Percentiles rank a stretch among this genome's conserved stretches.
Evolutionary conservation across 1,284 basidiomycete species (phyloP).

Genomic region (Boletus semigastroideus): DNA sequence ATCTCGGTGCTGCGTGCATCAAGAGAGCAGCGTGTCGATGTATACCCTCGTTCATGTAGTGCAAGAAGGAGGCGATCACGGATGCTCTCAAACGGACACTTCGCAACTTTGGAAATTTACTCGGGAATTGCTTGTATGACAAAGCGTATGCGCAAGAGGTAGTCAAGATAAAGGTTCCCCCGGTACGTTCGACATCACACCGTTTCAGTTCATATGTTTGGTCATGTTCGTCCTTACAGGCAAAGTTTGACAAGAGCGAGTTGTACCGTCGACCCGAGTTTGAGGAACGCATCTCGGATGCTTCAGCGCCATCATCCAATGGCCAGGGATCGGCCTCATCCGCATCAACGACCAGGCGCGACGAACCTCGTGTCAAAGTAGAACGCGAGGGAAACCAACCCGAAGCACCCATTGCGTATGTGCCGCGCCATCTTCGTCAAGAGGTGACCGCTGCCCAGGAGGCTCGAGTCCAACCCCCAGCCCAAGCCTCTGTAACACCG

Average conservation of each 20-base stretch:
- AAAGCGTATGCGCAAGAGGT: constrained; percentile 85
- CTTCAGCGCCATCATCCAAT: background rate
- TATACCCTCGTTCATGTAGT: constrained; percentile 46
- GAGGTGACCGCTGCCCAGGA: constrained; percentile 18
- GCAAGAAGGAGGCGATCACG: constrained; percentile 97
- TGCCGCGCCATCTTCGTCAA: constrained; percentile 29
- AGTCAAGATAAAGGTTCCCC: constrained; percentile 79
- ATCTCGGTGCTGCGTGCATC: background rate
- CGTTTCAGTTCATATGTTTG: background rate
- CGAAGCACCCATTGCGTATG: constrained; percentile 20
- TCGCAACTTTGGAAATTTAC: constrained; percentile 89
- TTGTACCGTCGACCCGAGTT: constrained; percentile 82
- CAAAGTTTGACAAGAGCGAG: constrained; percentile 73
- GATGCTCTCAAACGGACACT: constrained; percentile 91
- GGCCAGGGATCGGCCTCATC: background rate
- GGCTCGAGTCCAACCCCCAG: constrained; percentile 1
- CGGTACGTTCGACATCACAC: constrained; percentile 51
- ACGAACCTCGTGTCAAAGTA: constrained; percentile 17
- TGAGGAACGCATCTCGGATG: constrained; percentile 39
- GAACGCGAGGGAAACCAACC: constrained; percentile 12
- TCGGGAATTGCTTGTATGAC: constrained; percentile 97
- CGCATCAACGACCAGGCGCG: background rate
- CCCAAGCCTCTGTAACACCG: background rate
- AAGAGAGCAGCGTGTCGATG: constrained; percentile 2
- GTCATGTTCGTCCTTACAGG: constrained; percentile 38